These are phyloP conservation scores for Cetradonia linearis DNA, from an alignment of 495 filamentous ascomycete genomes.

Conservation along the genomic window DNA sequence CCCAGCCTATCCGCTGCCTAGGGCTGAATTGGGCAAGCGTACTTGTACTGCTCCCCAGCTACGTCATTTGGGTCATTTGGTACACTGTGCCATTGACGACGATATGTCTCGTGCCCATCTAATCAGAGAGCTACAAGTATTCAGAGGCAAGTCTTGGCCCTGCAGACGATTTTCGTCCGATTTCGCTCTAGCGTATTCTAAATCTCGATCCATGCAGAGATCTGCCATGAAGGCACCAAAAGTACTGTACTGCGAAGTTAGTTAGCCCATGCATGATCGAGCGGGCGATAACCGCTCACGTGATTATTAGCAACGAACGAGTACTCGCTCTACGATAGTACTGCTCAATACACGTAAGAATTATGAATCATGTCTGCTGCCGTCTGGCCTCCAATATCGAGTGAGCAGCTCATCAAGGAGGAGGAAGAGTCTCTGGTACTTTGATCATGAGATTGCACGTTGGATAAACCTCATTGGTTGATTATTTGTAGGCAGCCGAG, in stretches of 20 bases:
- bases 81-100: background rate
- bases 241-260: too few relatives aligned
- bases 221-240: too few relatives aligned
- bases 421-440: slow-evolving; percentile 59
- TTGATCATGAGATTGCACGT: slow-evolving; percentile 20
- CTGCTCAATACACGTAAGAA: background rate
- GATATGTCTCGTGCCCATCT: background rate
- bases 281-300: background rate
- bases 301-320: background rate
- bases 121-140: background rate
- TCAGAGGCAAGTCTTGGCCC: background rate
- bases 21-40: too few relatives aligned
- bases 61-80: background rate
- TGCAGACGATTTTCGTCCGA: background rate
- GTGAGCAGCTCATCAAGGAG: slow-evolving; percentile 52
- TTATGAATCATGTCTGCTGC: slow-evolving; percentile 23
- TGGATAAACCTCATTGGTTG: slow-evolving; percentile 15
- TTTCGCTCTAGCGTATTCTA: slow-evolving; percentile 2
- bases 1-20: slow-evolving; percentile 10
- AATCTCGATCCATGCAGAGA: slow-evolving; percentile 2
- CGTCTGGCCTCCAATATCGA: slow-evolving; percentile 51
- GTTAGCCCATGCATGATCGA: background rate
- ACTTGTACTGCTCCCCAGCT: background rate
- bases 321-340: background rate
- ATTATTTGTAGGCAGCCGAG: slow-evolving; percentile 52